Evolutionary conservation across 73 alveolate species (phyloP), one percentile per base, ranked within the genome.

Genomic region (Paramecium caudatum): DNA sequence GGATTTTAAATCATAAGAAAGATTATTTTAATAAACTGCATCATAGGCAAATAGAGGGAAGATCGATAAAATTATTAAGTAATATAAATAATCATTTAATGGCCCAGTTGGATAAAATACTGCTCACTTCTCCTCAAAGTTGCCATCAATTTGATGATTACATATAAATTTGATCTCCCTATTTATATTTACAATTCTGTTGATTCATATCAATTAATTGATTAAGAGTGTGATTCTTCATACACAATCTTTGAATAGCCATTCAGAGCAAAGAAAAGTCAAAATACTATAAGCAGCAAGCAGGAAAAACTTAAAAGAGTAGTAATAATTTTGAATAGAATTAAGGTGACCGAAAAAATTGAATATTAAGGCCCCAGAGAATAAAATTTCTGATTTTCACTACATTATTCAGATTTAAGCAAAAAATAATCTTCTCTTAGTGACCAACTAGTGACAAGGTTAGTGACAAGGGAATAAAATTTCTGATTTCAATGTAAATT

Each of bases 71-170:
- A 23, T 55, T 10, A 55, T 55, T 21, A 23, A 55, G 16, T 55
- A 55, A 12, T 55, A 55, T 55, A 10, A 55, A 10, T 55, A 55
- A 55, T 55, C 80, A 23, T 23, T 55, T 21, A 23, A 55, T 23
- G 80, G 41, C 45, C 23, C 45, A 55, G n/a, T 3, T 1, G 23
- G 23, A 55, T 27, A 10, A 23, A 25, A 9, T 21, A 10, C 13
- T 23, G 80, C 8, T 55, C 0, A 16, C 23, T 55, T 55, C 23
- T 3, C 37, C 23, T 2, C 12, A 55, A 55, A 55, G 30, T 55
- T 55, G 7, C 46, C 80, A 27, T 55, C 80, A 8, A 55, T 55
- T 55, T 21, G 23, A 55, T 55, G 80, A 55, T 27, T 55, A 55
- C 80, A 55, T 55, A 23, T 10, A 55, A 43, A 17, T 55, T 27